Evolutionary conservation across 371 early-diverging fungal genomes (phyloP).

Genomic region (Lichtheimia ramosa): DNA sequence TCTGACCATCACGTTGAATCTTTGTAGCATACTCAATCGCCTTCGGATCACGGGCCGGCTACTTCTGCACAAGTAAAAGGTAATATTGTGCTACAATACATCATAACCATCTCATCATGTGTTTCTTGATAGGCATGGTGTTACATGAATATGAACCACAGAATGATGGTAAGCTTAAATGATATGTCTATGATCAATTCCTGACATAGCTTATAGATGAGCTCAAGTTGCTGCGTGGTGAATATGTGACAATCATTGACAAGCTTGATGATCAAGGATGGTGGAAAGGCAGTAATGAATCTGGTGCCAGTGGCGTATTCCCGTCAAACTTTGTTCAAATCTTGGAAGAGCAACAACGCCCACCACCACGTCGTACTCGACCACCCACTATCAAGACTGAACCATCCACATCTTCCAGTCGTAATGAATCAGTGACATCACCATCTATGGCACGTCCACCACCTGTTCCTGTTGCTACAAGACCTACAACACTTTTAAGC

Average conservation of each 20-base stretch:
- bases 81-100: neutral
- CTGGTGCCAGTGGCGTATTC: conserved; percentile 52
- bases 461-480: conserved; percentile 46
- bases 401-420: conserved; percentile 5
- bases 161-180: conserved; percentile 44
- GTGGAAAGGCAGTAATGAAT: conserved; percentile 62
- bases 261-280: conserved; percentile 57
- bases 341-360: conserved; percentile 38
- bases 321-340: conserved; percentile 63
- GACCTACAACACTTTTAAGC: conserved; percentile 38
- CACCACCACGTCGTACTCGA: conserved; percentile 37
- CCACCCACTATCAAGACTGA: conserved; percentile 47
- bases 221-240: conserved; percentile 48
- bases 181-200: neutral
- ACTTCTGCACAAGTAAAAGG: conserved; percentile 6
- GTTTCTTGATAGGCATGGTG: conserved; percentile 37
- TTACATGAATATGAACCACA: conserved; percentile 58
- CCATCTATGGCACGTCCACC: conserved; percentile 34
- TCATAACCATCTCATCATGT: neutral
- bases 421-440: conserved; percentile 3
- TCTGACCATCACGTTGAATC: neutral
- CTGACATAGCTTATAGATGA: conserved; percentile 42
- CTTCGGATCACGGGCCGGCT: conserved; percentile 2
- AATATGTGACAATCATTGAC: conserved; percentile 51
- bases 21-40: neutral